Base-by-base conservation (phyloP, 192 early-diverging fungal genomes). In the Linnemannia exigua region DNA sequence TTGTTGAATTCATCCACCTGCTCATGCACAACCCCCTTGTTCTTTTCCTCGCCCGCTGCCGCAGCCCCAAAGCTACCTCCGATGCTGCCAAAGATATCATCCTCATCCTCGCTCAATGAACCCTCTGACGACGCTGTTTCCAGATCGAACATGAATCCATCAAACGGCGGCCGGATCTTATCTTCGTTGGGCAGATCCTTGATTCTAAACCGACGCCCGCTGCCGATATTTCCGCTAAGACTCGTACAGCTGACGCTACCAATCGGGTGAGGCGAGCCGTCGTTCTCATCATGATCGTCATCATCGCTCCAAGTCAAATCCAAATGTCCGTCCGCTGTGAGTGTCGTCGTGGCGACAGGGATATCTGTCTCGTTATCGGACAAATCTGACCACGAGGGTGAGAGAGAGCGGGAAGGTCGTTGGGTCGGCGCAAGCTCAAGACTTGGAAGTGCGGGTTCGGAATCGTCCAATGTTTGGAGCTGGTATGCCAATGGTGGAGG, bases 101-200 rank as follows among this genome's bases (percentile, higher is more conserved):
- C 77, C 33, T 86, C 84, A 51, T 85, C 83, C 28, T 74, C 77
- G 33, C 83, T 85, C 77, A 85, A 36, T 4, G 77, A 85, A 20
- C 75, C 77, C n/a, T 86, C 84, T 5, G 84, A 86, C 11, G 82
- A 85, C 6, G 63, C n/a, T 31, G 25, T 70, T 12, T 85, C 73
- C 0, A 77, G 16, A 12, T 86, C 79, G 63, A 86, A 86, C 17
- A 67, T 31, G n/a, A 86, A 86, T 22, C 78, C 84, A 63, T 86
- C 84, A 73, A 80, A 86, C 9, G 84, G 78, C 31, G 77, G 78
- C 11, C 70, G 84, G 12, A 71, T 47, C 51, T 80, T 86, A 50
- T 44, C 51, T 28, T 80, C 77, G 22, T 86, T 75, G 3, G 52
- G 20, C 37, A 86, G 58, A 69, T 86, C 84, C 61, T 72, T 76